phyloP scores from a whole-genome alignment of 2,329 filamentous ascomycete species.

The Aspergillus sp. region DNA sequence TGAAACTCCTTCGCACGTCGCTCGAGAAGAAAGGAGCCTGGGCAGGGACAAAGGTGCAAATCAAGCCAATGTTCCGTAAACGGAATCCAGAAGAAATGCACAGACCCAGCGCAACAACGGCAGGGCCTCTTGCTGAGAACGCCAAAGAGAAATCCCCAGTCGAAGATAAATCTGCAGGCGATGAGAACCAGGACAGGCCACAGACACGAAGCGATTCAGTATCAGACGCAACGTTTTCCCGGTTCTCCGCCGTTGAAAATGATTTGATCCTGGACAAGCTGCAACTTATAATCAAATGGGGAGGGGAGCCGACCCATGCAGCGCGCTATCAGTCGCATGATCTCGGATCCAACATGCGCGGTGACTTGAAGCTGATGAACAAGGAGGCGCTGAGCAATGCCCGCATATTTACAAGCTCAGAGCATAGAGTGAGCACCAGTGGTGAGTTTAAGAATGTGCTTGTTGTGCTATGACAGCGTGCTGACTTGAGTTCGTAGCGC shows the following conservation, averaged over 20 bases:
- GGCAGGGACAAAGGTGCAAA: constrained; percentile 96
- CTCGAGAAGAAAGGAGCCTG: constrained; percentile 86
- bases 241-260: constrained; percentile 87
- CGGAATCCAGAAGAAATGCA: constrained; percentile 57
- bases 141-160: constrained; percentile 14
- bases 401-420: constrained; percentile 89
- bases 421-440: constrained; percentile 86
- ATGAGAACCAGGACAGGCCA: constrained; percentile 33
- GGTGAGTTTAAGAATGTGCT: constrained; percentile 28
- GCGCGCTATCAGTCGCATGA: constrained; percentile 94
- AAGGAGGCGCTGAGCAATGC: constrained; percentile 86
- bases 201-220: constrained; percentile 71
- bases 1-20: constrained; percentile 76
- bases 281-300: constrained; percentile 98
- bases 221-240: constrained; percentile 82
- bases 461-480: neutral
- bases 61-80: constrained; percentile 98
- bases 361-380: constrained; percentile 88
- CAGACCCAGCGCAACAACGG: constrained; percentile 14
- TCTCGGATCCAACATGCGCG: constrained; percentile 88
- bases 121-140: constrained; percentile 5
- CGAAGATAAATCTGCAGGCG: constrained; percentile 14
- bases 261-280: constrained; percentile 90
- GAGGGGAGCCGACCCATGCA: constrained; percentile 93
- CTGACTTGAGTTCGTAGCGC: constrained; percentile 44